These are phyloP conservation scores for Xylariales sp. DNA, from an alignment of 2,329 filamentous ascomycete species.

Conservation along the genomic window DNA sequence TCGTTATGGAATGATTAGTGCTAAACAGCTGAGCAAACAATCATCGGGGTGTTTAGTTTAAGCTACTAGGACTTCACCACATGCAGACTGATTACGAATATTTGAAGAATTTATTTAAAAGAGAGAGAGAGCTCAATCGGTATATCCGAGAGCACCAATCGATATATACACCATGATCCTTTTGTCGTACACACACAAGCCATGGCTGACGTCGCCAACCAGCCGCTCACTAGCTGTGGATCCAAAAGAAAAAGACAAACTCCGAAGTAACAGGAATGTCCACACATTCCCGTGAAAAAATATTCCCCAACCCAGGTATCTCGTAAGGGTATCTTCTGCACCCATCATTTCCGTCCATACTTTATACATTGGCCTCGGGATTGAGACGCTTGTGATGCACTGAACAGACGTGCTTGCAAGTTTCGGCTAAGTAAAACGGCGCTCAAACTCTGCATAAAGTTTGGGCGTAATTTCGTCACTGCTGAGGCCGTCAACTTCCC, in stretches of 20 bases:
- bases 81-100: neutral
- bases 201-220: neutral
- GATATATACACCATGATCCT: neutral
- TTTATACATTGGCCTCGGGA: too few relatives aligned
- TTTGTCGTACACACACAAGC: neutral
- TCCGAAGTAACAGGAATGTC: neutral
- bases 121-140: neutral
- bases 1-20: too few relatives aligned
- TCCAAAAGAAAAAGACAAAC: too few relatives aligned
- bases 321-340: too few relatives aligned
- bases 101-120: too few relatives aligned
- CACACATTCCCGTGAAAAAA: too few relatives aligned
- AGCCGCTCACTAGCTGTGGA: neutral
- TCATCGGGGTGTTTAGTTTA: too few relatives aligned
- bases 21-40: too few relatives aligned
- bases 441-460: slow-evolving; percentile 77
- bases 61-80: neutral
- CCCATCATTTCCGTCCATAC: too few relatives aligned
- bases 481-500: slow-evolving; percentile 81
- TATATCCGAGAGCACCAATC: neutral
- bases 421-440: slow-evolving; percentile 53
- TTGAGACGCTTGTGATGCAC: neutral
- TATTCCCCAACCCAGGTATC: too few relatives aligned
- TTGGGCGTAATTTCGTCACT: slow-evolving; percentile 96
- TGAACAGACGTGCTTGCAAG: neutral